Conservation (phyloP, 1,284 basidiomycete genomes). For the Stereum hirsutum region DNA sequence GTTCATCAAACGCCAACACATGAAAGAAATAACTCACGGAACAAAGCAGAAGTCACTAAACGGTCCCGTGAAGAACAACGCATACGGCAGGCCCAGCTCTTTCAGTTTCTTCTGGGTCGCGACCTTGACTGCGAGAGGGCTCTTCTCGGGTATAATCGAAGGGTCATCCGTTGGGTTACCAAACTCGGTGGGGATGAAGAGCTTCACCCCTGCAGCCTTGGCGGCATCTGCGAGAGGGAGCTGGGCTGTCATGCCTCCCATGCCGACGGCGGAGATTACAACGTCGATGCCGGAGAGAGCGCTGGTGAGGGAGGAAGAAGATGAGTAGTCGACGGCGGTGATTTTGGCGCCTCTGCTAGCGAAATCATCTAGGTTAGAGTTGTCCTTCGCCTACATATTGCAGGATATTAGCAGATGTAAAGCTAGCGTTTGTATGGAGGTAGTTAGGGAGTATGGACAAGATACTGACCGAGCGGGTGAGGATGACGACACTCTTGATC, state of each 20-base stretch:
- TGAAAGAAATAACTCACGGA: background rate
- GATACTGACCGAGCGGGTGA: constrained; percentile 10
- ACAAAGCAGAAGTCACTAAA: constrained; percentile 13
- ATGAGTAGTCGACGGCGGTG: no score
- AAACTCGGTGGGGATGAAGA: constrained; percentile 31
- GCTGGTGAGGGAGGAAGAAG: no score
- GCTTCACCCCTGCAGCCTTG: constrained; percentile 25
- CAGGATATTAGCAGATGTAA: no score
- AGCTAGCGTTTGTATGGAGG: no score
- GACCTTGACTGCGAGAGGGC: constrained; percentile 9
- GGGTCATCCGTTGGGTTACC: constrained; percentile 19
- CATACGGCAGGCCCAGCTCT: constrained; percentile 22
- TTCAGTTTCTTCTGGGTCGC: constrained; percentile 17
- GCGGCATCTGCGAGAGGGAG: constrained; percentile 24
- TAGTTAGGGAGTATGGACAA: no score
- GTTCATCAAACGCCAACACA: background rate
- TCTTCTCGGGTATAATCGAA: no score
- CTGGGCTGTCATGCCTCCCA: constrained; percentile 19
- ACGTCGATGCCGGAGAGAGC: constrained; percentile 23
- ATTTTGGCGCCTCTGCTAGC: no score
- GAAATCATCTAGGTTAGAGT: no score
- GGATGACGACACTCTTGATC: constrained; percentile 7
- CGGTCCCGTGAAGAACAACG: constrained; percentile 23
- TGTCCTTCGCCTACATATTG: no score
- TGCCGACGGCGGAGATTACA: constrained; percentile 22